Base-by-base conservation (phyloP, 345 rosid species). In the Corymbia maculata region DNA sequence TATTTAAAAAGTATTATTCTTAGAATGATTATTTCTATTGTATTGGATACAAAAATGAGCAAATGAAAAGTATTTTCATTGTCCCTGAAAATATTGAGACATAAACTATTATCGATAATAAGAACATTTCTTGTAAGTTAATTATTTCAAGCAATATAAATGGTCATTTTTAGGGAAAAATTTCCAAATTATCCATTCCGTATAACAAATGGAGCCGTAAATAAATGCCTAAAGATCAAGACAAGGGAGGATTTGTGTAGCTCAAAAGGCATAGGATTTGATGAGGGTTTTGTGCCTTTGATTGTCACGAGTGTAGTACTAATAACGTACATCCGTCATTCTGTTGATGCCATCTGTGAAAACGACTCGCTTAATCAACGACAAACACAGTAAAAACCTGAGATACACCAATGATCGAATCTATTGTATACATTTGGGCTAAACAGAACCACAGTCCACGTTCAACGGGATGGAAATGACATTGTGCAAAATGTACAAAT, bases 1-100 rank as follows among this genome's bases (percentile, higher is more conserved):
- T 6, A 64, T n/a, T 13, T 9, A 0, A 6, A 59, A 61, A n/a
- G 3, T 13, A 13, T 64, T 64, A 7, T 19, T 55, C 22, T 21
- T 21, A 8, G 19, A 55, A 10, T 19, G 4, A 55, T 21, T 2
- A 0, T 26, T 36, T 36, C 42, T 36, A 36, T 0, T 1, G 1
- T 2, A 21, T 21, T 26, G 19, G 22, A 55, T 8, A 55, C 1
- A 55, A 55, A 55, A 11, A 21, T 21, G 21, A 21, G 22, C 12
- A 55, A 55, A 55, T 55, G 61, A 22, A 55, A 21, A 55, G 21
- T 55, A 21, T 55, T 55, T n/a, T n/a, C 42, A 55, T 55, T 55
- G 42, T 55, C 22, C 12, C 9, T 0, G 8, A 3, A 55, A 55
- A 8, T 55, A 55, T 55, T 0, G 61, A 22, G 61, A 55, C 11